Base-by-base conservation (phyloP, 2,329 filamentous ascomycete species). In the Achaetomium macrosporum region DNA sequence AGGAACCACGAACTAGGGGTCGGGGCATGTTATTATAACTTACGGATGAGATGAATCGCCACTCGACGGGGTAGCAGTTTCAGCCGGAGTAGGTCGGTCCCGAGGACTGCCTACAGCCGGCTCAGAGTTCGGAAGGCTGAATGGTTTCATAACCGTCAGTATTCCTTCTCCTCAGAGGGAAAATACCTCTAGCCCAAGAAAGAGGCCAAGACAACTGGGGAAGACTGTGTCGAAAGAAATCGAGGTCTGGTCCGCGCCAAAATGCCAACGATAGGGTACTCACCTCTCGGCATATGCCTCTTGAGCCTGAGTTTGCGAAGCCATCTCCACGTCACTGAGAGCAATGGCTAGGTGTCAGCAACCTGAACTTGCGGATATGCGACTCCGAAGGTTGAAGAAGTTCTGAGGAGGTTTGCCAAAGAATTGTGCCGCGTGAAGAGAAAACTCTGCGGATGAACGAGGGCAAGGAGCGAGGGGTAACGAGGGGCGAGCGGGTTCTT, bases 241-340 rank as follows among this genome's bases (percentile, higher is more conserved):
- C 25, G 25, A 25, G 25, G 4, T 25, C 25, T 25, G 25, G 25
- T 25, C 25, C 4, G 25, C 7, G 25, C 25, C 25, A 25, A 7
- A 25, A 25, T 25, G 25, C n/a, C 25, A 25, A 25, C 25, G 7
- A 25, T 11, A n/a, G 20, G 17, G 12, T n/a, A 43, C 53, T 45
- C 49, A 57, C 57, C 43, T 42, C n/a, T 56, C 42, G 7, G 46
- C 25, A 17, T 48, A 46, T 8, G 49, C 48, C 11, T 50, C 44
- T 25, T 54, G 47, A 7, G 37, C 47, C 3, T 8, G 20, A n/a
- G 29, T 41, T 3, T 41, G 41, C 6, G 29, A 17, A 17, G 45
- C 46, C 15, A 52, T 47, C 2, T 52, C 53, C 30, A 49, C 17
- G 17, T 48, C 53, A 33, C 57, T 59, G 37, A 25, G 31, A 8